Percentiles rank a stretch among this genome's conserved stretches.
These are phyloP conservation scores for Tulasnella sp. DNA, from an alignment of 768 basidiomycete species.

Conservation along the genomic window DNA sequence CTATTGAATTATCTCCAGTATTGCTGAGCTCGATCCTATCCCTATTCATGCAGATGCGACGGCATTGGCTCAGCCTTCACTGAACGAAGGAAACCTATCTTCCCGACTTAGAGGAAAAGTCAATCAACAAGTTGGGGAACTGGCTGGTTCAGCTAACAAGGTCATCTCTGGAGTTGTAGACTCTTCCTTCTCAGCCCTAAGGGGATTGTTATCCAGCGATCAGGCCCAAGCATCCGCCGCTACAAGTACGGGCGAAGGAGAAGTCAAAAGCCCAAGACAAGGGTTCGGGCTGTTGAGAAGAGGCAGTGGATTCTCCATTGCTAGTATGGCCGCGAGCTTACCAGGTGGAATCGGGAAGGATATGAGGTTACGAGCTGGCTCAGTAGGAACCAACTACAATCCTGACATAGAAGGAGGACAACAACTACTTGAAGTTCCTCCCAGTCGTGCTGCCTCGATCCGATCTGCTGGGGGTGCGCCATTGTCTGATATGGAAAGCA, in stretches of 20 bases:
- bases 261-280: constrained; percentile 27
- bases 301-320: constrained; percentile 59
- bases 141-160: constrained; percentile 61
- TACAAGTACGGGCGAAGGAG: constrained; percentile 18
- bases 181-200: constrained; percentile 75
- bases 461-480: not conserved
- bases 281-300: constrained; percentile 58
- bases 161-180: constrained; percentile 78
- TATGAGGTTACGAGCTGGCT: constrained; percentile 19
- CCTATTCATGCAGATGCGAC: constrained; percentile 47
- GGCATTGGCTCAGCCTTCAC: constrained; percentile 32
- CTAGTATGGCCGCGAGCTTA: constrained; percentile 54
- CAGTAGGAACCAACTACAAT: not conserved
- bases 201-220: constrained; percentile 43
- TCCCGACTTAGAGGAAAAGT: constrained; percentile 59
- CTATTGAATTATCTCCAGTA: constrained; percentile 30
- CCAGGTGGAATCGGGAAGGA: constrained; percentile 37
- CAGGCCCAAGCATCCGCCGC: constrained; percentile 22
- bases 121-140: constrained; percentile 56
- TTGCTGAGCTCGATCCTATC: constrained; percentile 71
- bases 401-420: constrained; percentile 34
- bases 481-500: not conserved
- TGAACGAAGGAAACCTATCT: constrained; percentile 29
- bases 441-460: constrained; percentile 21
- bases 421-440: constrained; percentile 45